A percentile compares a stretch with the other conserved stretches of the same genome.
Conservation (phyloP, 2,329 filamentous ascomycete species). For the Neonectria punicea region DNA sequence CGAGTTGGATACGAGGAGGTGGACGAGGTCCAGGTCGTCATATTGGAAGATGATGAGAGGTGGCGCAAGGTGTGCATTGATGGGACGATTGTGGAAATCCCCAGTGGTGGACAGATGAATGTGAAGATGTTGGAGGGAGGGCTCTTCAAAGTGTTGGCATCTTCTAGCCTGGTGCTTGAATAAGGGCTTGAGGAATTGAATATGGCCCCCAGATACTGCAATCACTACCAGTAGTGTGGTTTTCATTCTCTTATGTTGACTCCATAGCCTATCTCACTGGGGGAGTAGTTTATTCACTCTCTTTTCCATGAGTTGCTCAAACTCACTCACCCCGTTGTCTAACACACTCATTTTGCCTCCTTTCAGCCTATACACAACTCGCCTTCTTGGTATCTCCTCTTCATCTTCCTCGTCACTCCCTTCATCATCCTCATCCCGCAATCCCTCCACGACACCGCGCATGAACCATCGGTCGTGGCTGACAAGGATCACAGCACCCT, state of each 20-base stretch:
- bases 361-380: slow-evolving; percentile 70
- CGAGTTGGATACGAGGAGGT: slow-evolving; percentile 78
- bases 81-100: slow-evolving; percentile 83
- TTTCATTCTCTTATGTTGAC: neutral
- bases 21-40: slow-evolving; percentile 72
- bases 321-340: slow-evolving; percentile 70
- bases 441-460: slow-evolving; percentile 69
- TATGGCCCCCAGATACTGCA: neutral
- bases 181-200: neutral
- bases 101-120: slow-evolving; percentile 75
- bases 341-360: slow-evolving; percentile 66
- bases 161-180: slow-evolving; percentile 39
- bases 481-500: slow-evolving; percentile 80
- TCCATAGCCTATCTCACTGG: neutral
- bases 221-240: neutral
- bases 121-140: slow-evolving; percentile 62
- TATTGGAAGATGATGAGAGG: slow-evolving; percentile 72
- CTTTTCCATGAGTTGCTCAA: slow-evolving; percentile 72
- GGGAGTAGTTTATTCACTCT: slow-evolving; percentile 59
- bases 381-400: slow-evolving; percentile 56
- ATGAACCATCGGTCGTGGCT: slow-evolving; percentile 88
- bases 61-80: slow-evolving; percentile 95
- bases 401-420: slow-evolving; percentile 52
- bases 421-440: slow-evolving; percentile 51
- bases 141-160: slow-evolving; percentile 58